phyloP scores from a whole-genome alignment of 2,329 filamentous ascomycete genomes.

The Penicillium sp. region DNA sequence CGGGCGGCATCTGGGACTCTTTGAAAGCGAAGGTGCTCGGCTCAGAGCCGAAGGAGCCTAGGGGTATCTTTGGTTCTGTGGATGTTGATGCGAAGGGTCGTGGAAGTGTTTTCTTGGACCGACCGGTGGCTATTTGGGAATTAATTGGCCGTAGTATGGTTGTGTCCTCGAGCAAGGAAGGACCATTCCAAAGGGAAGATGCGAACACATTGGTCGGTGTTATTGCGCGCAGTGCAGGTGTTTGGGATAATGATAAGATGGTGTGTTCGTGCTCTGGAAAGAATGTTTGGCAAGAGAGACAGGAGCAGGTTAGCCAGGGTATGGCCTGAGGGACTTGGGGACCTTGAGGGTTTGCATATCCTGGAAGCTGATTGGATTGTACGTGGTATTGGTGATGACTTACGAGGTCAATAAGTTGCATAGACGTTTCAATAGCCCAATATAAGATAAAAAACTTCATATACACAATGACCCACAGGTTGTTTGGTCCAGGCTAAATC shows the following conservation, averaged over 20 bases:
- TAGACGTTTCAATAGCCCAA: neutral
- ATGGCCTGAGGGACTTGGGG: constrained; percentile 67
- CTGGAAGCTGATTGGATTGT: neutral
- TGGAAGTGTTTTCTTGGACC: constrained; percentile 78
- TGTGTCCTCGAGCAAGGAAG: constrained; percentile 68
- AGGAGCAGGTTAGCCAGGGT: constrained; percentile 82
- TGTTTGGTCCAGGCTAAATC: no score
- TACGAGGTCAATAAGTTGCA: neutral
- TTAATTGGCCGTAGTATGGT: constrained; percentile 92
- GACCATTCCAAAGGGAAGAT: constrained; percentile 68
- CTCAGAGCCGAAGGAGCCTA: constrained; percentile 40
- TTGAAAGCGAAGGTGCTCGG: constrained; percentile 45
- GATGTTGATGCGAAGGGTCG: constrained; percentile 73
- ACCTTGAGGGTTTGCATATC: neutral
- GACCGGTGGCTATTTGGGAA: constrained; percentile 87
- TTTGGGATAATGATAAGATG: constrained; percentile 98
- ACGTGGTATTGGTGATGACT: neutral
- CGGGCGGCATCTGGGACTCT: constrained; percentile 77
- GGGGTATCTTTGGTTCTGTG: constrained; percentile 72
- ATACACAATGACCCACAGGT: no score
- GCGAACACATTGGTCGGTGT: constrained; percentile 86
- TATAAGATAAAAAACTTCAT: no score
- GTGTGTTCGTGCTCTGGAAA: constrained; percentile 98
- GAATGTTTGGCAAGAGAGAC: constrained; percentile 95
- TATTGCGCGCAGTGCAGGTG: constrained; percentile 91